Base-by-base conservation (phyloP, 352 stramenopile species). In the Halophytophthora batemanensis region DNA sequence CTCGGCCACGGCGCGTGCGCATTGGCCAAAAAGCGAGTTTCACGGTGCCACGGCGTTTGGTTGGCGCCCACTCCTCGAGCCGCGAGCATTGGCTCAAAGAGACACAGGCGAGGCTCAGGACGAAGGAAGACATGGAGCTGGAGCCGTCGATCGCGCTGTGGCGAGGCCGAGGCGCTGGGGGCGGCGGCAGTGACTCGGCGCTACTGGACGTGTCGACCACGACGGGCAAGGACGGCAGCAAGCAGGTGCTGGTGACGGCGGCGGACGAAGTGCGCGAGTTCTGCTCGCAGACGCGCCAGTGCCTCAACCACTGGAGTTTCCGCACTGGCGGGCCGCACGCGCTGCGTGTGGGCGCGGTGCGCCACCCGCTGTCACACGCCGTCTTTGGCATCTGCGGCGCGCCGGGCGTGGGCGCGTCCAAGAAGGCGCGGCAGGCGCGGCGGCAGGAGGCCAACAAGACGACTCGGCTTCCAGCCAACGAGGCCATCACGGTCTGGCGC, bases 251-350 rank as follows among this genome's bases (percentile, higher is more conserved):
- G 10, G 56, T 89, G 18, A 89, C 77, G 28, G 87, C 76, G 15
- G 61, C 56, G 25, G 72, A 75, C 47, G 76, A 89, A 47, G 71
- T 91, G 50, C 71, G 84, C 35, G 81, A 91, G 58, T 75, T 82
- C 57, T 80, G 70, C 57, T 61, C 64, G 39, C 57, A 76, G 25
- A 69, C 80, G 42, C 70, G 75, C 61, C 82, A 90, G 59, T 90
- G 75, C 44, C 49, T 86, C 37, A 82, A 87, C 65, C 75, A 90
- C 69, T 90, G 80, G 80, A 80, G 73, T 21, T 87, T 90, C 59
- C 72, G 75, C 13, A 46, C 71, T 25, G 76, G 71, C 21, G 81
- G 74, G 45, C 55, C 51, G 18, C 45, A 76, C 25, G 75, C 75
- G 36, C 49, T 90, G 25, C 66, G 58, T 14, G 45, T 87, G n/a